A percentile compares a stretch with the other conserved stretches of the same genome.
phyloP scores from a whole-genome alignment of 176 grass and related monocot species.

The Oryza glaberrima region DNA sequence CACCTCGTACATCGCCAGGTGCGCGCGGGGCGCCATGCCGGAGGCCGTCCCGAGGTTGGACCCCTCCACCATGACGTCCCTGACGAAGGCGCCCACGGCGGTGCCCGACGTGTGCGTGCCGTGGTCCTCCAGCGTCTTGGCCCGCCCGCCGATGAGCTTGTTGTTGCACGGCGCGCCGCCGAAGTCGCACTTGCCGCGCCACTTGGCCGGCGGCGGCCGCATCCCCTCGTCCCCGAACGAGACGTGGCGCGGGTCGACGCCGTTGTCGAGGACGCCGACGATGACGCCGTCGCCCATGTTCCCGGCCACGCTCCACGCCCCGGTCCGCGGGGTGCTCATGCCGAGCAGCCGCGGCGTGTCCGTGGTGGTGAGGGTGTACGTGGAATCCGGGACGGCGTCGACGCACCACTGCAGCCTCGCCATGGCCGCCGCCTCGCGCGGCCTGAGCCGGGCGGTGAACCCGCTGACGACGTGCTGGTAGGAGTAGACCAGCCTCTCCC shows the following conservation, averaged over 20 bases:
- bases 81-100: slow-evolving; percentile 50
- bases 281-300: slow-evolving; percentile 73
- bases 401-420: slow-evolving; percentile 37
- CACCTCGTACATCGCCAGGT: slow-evolving; percentile 61
- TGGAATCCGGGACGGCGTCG: slow-evolving; percentile 33
- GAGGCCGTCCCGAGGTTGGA: slow-evolving; percentile 32
- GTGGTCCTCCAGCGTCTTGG: slow-evolving; percentile 40
- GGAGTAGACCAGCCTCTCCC: slow-evolving; percentile 49
- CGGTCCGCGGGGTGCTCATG: background rate
- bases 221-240: slow-evolving; percentile 54
- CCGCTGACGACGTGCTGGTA: slow-evolving; percentile 60
- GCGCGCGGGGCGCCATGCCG: slow-evolving; percentile 64
- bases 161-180: slow-evolving; percentile 60
- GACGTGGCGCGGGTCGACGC: slow-evolving; percentile 49
- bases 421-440: slow-evolving; percentile 23
- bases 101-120: slow-evolving; percentile 77
- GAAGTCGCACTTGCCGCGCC: slow-evolving; percentile 71
- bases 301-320: slow-evolving; percentile 35
- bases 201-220: slow-evolving; percentile 49
- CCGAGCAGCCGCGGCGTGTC: slow-evolving; percentile 30
- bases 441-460: slow-evolving; percentile 34
- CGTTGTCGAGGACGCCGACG: slow-evolving; percentile 58
- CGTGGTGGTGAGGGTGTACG: slow-evolving; percentile 40
- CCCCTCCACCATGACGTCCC: slow-evolving; percentile 7
- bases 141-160: slow-evolving; percentile 69